Evolutionary conservation across 2,329 filamentous ascomycete genomes (phyloP).

Genomic region (Balansia obtecta): DNA sequence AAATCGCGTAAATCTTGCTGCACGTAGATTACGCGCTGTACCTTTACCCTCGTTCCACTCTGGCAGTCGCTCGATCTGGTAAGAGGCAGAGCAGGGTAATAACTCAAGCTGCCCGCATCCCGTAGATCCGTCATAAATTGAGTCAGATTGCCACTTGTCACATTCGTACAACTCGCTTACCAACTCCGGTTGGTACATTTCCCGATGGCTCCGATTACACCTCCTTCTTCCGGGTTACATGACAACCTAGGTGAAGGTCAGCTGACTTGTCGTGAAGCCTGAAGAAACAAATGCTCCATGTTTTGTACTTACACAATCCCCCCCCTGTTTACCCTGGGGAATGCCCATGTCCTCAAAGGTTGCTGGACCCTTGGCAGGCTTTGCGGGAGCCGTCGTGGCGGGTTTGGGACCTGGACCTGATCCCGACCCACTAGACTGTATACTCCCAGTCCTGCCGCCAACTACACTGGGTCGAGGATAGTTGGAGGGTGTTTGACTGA

Average conservation of each 20-base stretch:
- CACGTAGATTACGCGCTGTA: no score
- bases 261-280: neutral
- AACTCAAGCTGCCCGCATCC: no score
- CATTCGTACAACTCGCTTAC: no score
- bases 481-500: conserved; percentile 9
- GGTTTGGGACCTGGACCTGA: conserved; percentile 17
- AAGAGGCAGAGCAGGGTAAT: no score
- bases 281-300: neutral
- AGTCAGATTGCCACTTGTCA: no score
- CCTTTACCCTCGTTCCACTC: no score
- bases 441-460: conserved; percentile 23
- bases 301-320: conserved; percentile 65
- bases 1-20: no score
- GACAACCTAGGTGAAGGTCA: neutral
- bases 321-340: conserved; percentile 68
- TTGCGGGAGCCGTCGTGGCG: conserved; percentile 19
- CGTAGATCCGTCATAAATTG: no score
- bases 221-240: neutral
- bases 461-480: conserved; percentile 12
- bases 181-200: no score
- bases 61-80: no score
- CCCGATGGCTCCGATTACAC: no score
- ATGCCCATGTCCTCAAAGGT: conserved; percentile 99
- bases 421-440: conserved; percentile 20
- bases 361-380: conserved; percentile 63